These are phyloP conservation scores for Colletotrichum viniferum DNA, from an alignment of 2,329 filamentous ascomycete genomes.

Conservation along the genomic window DNA sequence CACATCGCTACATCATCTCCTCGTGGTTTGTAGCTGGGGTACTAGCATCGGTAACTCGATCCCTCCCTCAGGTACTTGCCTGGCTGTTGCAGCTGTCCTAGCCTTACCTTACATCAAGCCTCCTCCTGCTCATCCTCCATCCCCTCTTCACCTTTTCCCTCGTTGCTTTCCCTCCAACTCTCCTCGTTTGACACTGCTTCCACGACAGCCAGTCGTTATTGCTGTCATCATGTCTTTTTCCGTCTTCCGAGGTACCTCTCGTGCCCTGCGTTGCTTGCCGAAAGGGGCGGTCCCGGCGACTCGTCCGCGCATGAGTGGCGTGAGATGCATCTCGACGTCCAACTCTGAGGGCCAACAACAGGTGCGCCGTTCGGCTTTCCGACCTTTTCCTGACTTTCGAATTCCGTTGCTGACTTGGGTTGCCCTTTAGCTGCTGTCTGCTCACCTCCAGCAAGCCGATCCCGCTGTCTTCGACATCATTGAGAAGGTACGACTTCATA, in stretches of 20 bases:
- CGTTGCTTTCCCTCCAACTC: neutral
- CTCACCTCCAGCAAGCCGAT: slow-evolving; percentile 82
- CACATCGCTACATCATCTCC: neutral
- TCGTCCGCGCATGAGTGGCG: slow-evolving; percentile 10
- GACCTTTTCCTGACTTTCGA: neutral
- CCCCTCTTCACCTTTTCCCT: neutral
- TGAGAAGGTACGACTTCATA: slow-evolving; percentile 69
- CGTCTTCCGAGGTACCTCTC: slow-evolving; percentile 52
- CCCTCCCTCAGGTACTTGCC: neutral
- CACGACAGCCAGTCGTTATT: neutral
- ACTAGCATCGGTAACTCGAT: neutral
- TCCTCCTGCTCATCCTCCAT: neutral
- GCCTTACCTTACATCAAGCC: neutral
- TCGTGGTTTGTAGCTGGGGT: neutral
- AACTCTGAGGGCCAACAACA: slow-evolving; percentile 63
- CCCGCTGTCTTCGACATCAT: slow-evolving; percentile 87
- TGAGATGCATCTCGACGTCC: slow-evolving; percentile 49
- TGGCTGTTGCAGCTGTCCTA: neutral
- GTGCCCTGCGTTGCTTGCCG: slow-evolving; percentile 48
- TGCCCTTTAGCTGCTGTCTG: slow-evolving; percentile 71
- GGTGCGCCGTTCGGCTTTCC: slow-evolving; percentile 41
- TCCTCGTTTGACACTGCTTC: neutral
- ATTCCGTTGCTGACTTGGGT: neutral
- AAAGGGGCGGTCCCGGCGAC: slow-evolving; percentile 28
- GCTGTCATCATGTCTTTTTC: slow-evolving; percentile 49